Evolutionary conservation across 108 stramenopile species (phyloP).

Genomic region (Skeletonema grethae): DNA sequence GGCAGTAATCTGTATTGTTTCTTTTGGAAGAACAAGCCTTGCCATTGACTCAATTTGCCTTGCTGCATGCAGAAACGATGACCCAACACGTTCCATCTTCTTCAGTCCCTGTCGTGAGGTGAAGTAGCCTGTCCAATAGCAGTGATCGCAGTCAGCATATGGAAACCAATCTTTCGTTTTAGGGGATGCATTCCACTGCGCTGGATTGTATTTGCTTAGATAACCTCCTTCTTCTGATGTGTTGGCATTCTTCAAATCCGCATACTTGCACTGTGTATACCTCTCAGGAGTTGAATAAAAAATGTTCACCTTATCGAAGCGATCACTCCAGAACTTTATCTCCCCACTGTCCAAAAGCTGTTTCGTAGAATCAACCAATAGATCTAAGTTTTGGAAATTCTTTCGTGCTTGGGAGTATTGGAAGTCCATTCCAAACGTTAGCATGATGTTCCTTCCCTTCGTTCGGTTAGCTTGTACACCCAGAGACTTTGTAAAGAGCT

Average conservation of each 20-base stretch:
- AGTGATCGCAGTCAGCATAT: slow-evolving; percentile 87
- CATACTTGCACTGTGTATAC: slow-evolving; percentile 82
- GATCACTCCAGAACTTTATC: slow-evolving; percentile 56
- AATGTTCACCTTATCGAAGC: slow-evolving; percentile 74
- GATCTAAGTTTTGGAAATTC: slow-evolving; percentile 63
- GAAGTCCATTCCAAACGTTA: slow-evolving; percentile 88
- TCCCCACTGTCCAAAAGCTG: slow-evolving; percentile 22
- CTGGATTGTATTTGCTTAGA: not conserved
- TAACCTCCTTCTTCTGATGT: not conserved
- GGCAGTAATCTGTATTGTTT: not conserved
- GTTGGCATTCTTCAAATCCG: slow-evolving; percentile 61
- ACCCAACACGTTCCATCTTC: slow-evolving; percentile 79
- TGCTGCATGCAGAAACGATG: slow-evolving; percentile 73
- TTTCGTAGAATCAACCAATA: slow-evolving; percentile 50
- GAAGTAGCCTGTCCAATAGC: slow-evolving; percentile 97
- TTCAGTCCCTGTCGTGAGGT: slow-evolving; percentile 87
- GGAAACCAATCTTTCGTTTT: slow-evolving; percentile 95
- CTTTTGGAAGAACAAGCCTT: slow-evolving; percentile 11
- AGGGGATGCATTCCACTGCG: slow-evolving; percentile 31
- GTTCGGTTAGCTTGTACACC: slow-evolving; percentile 72
- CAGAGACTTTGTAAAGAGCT: slow-evolving; percentile 59
- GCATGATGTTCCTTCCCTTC: slow-evolving; percentile 81
- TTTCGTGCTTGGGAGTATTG: slow-evolving; percentile 52
- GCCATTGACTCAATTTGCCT: slow-evolving; percentile 71
- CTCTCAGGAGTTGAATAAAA: slow-evolving; percentile 88